These are phyloP conservation scores for Sporisorium iseilematis-ciliati DNA, from an alignment of 1,284 basidiomycete species.

Conservation along the genomic window DNA sequence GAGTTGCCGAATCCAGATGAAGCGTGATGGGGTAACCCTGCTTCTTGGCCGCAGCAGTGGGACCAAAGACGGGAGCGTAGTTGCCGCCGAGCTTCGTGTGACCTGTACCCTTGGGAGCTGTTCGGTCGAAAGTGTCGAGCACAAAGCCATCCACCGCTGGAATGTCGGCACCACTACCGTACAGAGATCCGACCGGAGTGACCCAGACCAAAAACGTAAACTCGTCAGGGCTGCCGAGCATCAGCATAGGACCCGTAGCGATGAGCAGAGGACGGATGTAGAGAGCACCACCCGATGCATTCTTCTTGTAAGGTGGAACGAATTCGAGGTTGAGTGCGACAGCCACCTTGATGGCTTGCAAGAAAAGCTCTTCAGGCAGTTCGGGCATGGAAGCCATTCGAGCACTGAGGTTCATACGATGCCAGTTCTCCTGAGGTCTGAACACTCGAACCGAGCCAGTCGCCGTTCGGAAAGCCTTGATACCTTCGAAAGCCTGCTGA, in stretches of 20 bases:
- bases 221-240: slow-evolving; percentile 64
- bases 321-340: slow-evolving; percentile 69
- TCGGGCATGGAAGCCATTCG: slow-evolving; percentile 66
- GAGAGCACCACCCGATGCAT: slow-evolving; percentile 62
- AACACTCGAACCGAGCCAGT: slow-evolving; percentile 66
- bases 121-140: slow-evolving; percentile 69
- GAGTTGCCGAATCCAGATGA: slow-evolving; percentile 62
- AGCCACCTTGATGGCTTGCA: slow-evolving; percentile 59
- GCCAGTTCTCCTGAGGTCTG: slow-evolving; percentile 69
- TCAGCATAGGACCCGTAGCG: slow-evolving; percentile 65
- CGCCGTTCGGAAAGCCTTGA: slow-evolving; percentile 66
- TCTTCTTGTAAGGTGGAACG: slow-evolving; percentile 66
- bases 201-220: slow-evolving; percentile 70
- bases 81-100: slow-evolving; percentile 69
- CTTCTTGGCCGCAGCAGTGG: slow-evolving; percentile 65
- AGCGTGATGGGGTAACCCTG: slow-evolving; percentile 70
- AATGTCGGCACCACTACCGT: slow-evolving; percentile 64
- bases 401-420: slow-evolving; percentile 66
- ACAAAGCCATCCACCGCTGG: slow-evolving; percentile 69
- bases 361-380: slow-evolving; percentile 58
- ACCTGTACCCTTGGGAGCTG: slow-evolving; percentile 67
- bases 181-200: slow-evolving; percentile 69
- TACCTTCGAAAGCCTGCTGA: slow-evolving; percentile 68
- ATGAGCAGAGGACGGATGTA: slow-evolving; percentile 65
- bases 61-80: slow-evolving; percentile 68